Percentiles rank a stretch among this genome's conserved stretches.
phyloP scores from a whole-genome alignment of 1,284 basidiomycete species.

The Ustilago vetiveriae region DNA sequence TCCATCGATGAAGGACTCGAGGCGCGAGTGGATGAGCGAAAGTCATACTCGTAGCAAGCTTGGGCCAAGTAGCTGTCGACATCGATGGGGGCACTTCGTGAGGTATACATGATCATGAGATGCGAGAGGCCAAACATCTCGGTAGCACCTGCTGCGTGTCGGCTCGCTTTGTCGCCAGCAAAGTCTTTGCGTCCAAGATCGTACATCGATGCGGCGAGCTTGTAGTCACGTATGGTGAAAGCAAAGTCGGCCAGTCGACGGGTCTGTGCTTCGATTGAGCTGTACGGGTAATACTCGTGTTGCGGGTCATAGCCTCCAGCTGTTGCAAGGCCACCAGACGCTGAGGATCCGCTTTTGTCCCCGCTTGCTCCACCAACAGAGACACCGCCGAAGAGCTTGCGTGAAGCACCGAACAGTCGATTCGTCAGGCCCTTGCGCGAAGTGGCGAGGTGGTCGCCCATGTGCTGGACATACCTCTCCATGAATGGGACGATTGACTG shows the following conservation, averaged over 20 bases:
- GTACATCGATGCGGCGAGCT: constrained; percentile 84
- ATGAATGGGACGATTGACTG: constrained; percentile 95
- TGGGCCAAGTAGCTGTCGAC: constrained; percentile 53
- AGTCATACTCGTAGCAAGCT: constrained; percentile 37
- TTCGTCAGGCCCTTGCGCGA: constrained; percentile 87
- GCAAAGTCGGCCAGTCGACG: constrained; percentile 91
- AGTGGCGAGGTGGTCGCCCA: constrained; percentile 89
- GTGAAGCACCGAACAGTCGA: constrained; percentile 72
- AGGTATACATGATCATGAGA: constrained; percentile 50
- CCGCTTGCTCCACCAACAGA: constrained; percentile 58
- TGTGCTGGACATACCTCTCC: constrained; percentile 90
- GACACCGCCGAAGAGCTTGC: constrained; percentile 69
- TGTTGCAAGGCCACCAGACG: constrained; percentile 53
- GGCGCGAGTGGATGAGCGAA: constrained; percentile 14
- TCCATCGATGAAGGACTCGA: constrained; percentile 6
- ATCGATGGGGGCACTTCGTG: constrained; percentile 42
- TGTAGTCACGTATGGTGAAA: constrained; percentile 88
- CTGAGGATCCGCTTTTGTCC: constrained; percentile 9
- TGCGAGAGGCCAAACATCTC: constrained; percentile 63
- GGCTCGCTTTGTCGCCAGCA: constrained; percentile 56
- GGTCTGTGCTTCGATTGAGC: constrained; percentile 69
- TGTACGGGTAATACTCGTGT: constrained; percentile 67
- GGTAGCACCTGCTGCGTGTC: constrained; percentile 58
- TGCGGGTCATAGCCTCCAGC: constrained; percentile 38
- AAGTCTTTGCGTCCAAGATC: constrained; percentile 75